A percentile compares a stretch with the other conserved stretches of the same genome.
phyloP scores from a whole-genome alignment of 2,329 filamentous ascomycete species.

The Cladosporium velox region DNA sequence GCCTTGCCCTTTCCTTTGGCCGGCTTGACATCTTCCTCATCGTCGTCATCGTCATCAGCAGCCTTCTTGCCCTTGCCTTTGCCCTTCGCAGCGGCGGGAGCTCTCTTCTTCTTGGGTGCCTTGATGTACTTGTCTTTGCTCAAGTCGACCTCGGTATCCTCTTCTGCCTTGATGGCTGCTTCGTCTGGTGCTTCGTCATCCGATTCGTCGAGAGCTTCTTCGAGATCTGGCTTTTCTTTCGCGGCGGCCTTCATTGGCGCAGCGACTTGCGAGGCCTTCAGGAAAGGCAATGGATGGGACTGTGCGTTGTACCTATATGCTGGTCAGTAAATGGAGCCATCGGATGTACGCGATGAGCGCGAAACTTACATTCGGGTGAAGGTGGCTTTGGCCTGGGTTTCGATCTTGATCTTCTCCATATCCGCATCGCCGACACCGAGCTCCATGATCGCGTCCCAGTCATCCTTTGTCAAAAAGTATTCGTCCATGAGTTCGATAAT shows the following conservation, averaged over 20 bases:
- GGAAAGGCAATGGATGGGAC: slow-evolving; percentile 89
- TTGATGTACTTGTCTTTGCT: slow-evolving; percentile 97
- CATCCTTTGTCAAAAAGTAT: slow-evolving; percentile 91
- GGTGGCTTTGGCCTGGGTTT: slow-evolving; percentile 79
- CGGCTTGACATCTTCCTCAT: slow-evolving; percentile 43
- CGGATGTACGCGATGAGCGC: not conserved
- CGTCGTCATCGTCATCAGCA: slow-evolving; percentile 60
- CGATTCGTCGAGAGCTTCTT: slow-evolving; percentile 93
- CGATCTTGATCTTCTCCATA: slow-evolving; percentile 73
- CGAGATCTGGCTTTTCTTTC: slow-evolving; percentile 83
- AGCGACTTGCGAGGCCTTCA: slow-evolving; percentile 80
- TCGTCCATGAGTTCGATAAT: slow-evolving; percentile 96
- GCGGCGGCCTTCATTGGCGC: slow-evolving; percentile 70
- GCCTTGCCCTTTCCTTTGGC: slow-evolving; percentile 47
- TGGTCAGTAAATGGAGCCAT: slow-evolving; percentile 26
- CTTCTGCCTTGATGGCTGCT: slow-evolving; percentile 50
- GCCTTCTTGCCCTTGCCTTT: slow-evolving; percentile 55
- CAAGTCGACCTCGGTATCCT: slow-evolving; percentile 78
- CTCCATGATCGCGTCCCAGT: slow-evolving; percentile 91
- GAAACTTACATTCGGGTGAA: slow-evolving; percentile 81
- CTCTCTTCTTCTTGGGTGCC: slow-evolving; percentile 73
- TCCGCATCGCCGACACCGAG: slow-evolving; percentile 84
- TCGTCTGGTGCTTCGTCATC: slow-evolving; percentile 56
- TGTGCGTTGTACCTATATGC: slow-evolving; percentile 75
- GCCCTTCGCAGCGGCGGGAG: slow-evolving; percentile 49